phyloP scores from a whole-genome alignment of 306 rosid genomes.

The Lathyrus tuberosus region DNA sequence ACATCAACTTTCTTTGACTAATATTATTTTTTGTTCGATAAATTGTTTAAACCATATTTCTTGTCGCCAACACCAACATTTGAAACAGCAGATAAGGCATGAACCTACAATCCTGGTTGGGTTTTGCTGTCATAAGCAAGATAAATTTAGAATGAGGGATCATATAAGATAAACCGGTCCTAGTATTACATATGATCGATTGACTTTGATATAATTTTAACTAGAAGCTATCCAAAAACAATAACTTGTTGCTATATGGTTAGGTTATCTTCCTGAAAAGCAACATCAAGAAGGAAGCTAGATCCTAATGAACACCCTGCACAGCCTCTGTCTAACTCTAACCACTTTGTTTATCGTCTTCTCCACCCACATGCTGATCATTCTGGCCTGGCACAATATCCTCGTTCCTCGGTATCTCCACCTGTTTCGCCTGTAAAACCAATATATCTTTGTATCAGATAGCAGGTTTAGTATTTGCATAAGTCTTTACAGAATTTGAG shows the following conservation, averaged over 20 bases:
- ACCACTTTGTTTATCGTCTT: conserved; percentile 50
- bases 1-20: too few species aligned
- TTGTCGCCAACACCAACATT: conserved; percentile 41
- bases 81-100: conserved; percentile 34
- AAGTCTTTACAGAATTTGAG: neutral
- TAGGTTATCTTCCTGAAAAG: conserved; percentile 58
- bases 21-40: neutral
- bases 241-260: conserved; percentile 57
- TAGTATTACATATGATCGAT: conserved; percentile 44
- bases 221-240: conserved; percentile 59
- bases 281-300: conserved; percentile 49
- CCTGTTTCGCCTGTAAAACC: conserved; percentile 67
- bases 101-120: conserved; percentile 44
- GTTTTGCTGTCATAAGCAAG: conserved; percentile 37
- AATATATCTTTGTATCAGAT: conserved; percentile 3
- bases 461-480: conserved; percentile 15
- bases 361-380: conserved; percentile 51
- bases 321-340: conserved; percentile 46
- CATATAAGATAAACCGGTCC: conserved; percentile 46
- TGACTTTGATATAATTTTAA: conserved; percentile 37
- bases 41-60: conserved; percentile 36
- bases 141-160: conserved; percentile 44
- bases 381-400: conserved; percentile 54
- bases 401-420: conserved; percentile 60
- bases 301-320: conserved; percentile 53